Conservation (phyloP, 176 grass and related monocot species). For the Rhynchospora pubera region DNA sequence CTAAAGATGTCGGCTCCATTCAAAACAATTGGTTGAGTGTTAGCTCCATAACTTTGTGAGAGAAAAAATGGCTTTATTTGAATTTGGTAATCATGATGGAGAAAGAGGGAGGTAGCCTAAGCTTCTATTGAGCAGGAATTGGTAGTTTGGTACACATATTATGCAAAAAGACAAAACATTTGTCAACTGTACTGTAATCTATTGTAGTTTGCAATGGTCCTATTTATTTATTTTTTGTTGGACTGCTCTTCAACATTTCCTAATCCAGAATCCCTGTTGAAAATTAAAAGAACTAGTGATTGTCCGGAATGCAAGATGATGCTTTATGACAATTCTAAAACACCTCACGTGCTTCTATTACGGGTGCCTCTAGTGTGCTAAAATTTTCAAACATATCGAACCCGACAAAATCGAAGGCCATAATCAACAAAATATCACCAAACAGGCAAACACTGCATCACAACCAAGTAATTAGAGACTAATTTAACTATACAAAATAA, state of each 20-base stretch:
- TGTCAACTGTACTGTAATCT: background rate
- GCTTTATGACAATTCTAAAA: background rate
- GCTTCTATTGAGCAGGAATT: background rate
- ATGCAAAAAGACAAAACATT: background rate
- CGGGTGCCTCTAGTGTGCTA: background rate
- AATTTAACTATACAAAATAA: too few species aligned
- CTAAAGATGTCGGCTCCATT: constrained; percentile 59
- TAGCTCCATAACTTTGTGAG: background rate
- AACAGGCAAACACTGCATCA: background rate
- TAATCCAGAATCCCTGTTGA: background rate
- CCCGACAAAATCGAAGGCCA: background rate
- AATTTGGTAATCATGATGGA: background rate
- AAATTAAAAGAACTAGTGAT: background rate
- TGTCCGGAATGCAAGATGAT: background rate
- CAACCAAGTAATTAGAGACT: background rate
- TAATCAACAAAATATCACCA: background rate
- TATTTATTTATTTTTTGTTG: background rate
- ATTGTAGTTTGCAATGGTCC: background rate
- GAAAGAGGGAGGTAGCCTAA: background rate
- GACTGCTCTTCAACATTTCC: background rate
- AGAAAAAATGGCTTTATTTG: background rate
- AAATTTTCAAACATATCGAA: background rate
- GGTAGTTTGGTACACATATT: background rate
- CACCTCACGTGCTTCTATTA: background rate
- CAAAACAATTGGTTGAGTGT: constrained; percentile 34